Evolutionary conservation across 2,329 filamentous ascomycete genomes (phyloP).

Genomic region (Diplodia scrobiculata): DNA sequence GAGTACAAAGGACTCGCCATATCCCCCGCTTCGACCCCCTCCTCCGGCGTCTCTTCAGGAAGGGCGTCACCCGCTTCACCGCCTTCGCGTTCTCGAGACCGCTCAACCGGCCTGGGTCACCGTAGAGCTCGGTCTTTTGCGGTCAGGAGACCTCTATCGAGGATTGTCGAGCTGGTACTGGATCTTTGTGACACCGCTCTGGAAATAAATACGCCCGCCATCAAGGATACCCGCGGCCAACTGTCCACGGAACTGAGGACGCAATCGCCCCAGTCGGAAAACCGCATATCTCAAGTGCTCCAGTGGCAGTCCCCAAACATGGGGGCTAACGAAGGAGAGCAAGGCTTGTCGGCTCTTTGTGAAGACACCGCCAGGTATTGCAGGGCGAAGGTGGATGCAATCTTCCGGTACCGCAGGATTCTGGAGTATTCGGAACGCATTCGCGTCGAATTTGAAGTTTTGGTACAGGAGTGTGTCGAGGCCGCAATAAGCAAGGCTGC

Average conservation of each 20-base stretch:
- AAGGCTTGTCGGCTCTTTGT: slow-evolving; percentile 83
- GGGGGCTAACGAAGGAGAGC: slow-evolving; percentile 85
- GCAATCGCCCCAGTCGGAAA: slow-evolving; percentile 94
- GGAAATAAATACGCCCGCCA: slow-evolving; percentile 89
- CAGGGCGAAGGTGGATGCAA: slow-evolving; percentile 86
- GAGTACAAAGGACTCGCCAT: slow-evolving; percentile 90
- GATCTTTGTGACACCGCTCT: slow-evolving; percentile 95
- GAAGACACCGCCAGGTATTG: slow-evolving; percentile 84
- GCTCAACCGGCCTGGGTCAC: slow-evolving; percentile 73
- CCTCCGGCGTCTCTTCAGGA: slow-evolving; percentile 69
- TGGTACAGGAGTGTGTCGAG: slow-evolving; percentile 94
- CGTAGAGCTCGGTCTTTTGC: slow-evolving; percentile 84
- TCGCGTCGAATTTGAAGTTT: slow-evolving; percentile 84
- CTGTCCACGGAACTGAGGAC: slow-evolving; percentile 77
- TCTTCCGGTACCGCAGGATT: slow-evolving; percentile 86
- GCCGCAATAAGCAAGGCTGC: slow-evolving; percentile 88
- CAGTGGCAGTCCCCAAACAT: slow-evolving; percentile 96
- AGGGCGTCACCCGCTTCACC: slow-evolving; percentile 69
- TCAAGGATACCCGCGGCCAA: slow-evolving; percentile 77
- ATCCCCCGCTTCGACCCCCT: slow-evolving; percentile 68
- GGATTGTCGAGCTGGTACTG: slow-evolving; percentile 91
- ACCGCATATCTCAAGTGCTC: slow-evolving; percentile 86
- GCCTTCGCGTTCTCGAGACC: slow-evolving; percentile 66
- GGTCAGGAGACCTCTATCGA: slow-evolving; percentile 80
- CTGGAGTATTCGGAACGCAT: slow-evolving; percentile 96